Percentiles rank a stretch among this genome's conserved stretches.
Conservation (phyloP, 495 filamentous ascomycete genomes). For the Neurospora sp. region DNA sequence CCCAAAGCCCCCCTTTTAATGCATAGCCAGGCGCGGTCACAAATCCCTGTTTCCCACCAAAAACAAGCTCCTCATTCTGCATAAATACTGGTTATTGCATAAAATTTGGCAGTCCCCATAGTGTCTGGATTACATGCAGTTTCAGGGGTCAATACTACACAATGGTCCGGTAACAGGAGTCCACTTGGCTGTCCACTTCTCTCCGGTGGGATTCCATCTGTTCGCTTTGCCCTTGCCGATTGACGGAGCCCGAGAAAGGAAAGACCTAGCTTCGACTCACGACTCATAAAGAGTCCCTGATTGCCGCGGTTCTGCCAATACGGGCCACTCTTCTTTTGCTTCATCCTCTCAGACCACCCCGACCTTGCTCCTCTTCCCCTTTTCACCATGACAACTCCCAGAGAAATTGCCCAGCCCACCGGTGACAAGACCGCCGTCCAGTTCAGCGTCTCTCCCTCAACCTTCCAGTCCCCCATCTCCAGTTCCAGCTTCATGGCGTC, state of each 20-base stretch:
- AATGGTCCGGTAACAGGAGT: background rate
- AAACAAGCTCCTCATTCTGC: too few species aligned
- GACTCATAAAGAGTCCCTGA: background rate
- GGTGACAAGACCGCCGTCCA: conserved; percentile 14
- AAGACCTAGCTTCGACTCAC: background rate
- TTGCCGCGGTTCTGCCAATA: background rate
- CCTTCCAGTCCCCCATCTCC: conserved; percentile 54
- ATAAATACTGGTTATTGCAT: too few species aligned
- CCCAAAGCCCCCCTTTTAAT: too few species aligned
- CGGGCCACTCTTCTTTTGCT: background rate
- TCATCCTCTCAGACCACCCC: background rate
- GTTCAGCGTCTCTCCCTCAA: conserved; percentile 44
- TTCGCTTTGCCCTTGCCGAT: background rate
- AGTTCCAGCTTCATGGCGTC: conserved; percentile 25
- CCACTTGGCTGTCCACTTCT: background rate
- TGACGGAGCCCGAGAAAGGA: background rate
- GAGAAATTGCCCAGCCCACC: conserved; percentile 26
- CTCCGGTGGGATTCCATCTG: background rate
- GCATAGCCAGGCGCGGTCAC: too few species aligned
- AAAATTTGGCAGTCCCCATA: too few species aligned
- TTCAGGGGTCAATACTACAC: background rate
- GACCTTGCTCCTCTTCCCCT: background rate
- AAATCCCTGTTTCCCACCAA: too few species aligned
- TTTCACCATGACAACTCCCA: conserved; percentile 29
- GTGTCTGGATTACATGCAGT: too few species aligned